Conservation (phyloP, 2,329 filamentous ascomycete species). For the Graphiopsis chlorocephala region DNA sequence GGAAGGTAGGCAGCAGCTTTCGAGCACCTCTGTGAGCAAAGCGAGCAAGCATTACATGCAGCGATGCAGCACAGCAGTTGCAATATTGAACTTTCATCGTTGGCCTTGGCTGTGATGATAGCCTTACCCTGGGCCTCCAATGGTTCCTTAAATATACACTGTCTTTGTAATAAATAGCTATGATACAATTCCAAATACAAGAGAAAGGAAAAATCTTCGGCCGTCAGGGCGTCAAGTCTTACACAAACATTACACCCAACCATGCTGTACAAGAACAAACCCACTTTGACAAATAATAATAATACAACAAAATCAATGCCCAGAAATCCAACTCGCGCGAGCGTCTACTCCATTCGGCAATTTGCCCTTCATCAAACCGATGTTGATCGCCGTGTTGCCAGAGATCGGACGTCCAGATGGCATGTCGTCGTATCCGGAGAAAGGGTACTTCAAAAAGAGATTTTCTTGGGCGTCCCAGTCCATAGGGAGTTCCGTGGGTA, state of each 20-base stretch:
- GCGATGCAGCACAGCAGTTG: neutral
- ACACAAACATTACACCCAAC: neutral
- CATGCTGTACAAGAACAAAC: neutral
- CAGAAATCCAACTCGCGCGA: slow-evolving; percentile 2
- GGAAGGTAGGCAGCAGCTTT: no score
- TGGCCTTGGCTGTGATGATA: neutral
- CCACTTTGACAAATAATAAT: neutral
- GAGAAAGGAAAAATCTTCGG: neutral
- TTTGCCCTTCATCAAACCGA: slow-evolving; percentile 17
- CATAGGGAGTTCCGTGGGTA: slow-evolving; percentile 8
- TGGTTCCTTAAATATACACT: neutral
- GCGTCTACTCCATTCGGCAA: neutral
- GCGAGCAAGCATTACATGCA: neutral
- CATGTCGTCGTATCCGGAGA: neutral
- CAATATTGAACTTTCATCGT: neutral
- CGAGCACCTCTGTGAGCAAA: no score
- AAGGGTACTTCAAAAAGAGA: slow-evolving; percentile 9
- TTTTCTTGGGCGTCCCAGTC: slow-evolving; percentile 17
- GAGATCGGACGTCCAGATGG: neutral
- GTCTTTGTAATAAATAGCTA: neutral
- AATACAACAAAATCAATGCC: neutral
- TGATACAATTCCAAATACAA: neutral
- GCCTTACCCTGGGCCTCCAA: neutral
- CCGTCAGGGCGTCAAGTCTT: neutral
- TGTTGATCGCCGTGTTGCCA: slow-evolving; percentile 17